These are phyloP conservation scores for Peniophora sp. DNA, from an alignment of 1,284 basidiomycete genomes.

Conservation along the genomic window DNA sequence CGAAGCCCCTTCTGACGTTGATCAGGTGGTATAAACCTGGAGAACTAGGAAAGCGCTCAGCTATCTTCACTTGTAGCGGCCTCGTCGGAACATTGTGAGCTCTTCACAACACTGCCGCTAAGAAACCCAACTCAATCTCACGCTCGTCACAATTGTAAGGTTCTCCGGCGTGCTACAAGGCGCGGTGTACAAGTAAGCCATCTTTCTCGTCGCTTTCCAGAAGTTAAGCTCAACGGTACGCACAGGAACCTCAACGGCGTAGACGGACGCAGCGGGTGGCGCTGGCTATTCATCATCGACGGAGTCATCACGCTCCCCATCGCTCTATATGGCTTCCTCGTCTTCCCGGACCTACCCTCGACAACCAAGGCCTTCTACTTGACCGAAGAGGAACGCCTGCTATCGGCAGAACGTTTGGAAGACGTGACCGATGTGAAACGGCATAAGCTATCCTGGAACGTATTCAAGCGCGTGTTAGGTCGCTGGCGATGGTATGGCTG, in stretches of 20 bases:
- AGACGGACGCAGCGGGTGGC: slow-evolving; percentile 56
- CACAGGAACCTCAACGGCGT: slow-evolving; percentile 50
- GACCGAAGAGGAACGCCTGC: slow-evolving; percentile 43
- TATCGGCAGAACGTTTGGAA: slow-evolving; percentile 44
- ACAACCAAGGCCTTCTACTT: slow-evolving; percentile 64
- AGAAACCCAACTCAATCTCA: background rate
- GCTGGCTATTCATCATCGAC: slow-evolving; percentile 74
- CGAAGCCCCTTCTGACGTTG: background rate
- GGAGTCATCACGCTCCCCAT: slow-evolving; percentile 68
- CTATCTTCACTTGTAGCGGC: slow-evolving; percentile 65
- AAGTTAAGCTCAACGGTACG: background rate
- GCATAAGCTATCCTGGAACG: slow-evolving; percentile 38
- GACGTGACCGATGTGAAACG: slow-evolving; percentile 26
- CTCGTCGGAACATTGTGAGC: slow-evolving; percentile 55
- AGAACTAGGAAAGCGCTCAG: slow-evolving; percentile 65
- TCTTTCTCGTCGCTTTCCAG: background rate
- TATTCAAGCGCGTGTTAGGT: slow-evolving; percentile 45
- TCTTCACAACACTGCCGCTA: background rate
- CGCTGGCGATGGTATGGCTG: slow-evolving; percentile 68
- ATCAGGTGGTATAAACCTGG: slow-evolving; percentile 59
- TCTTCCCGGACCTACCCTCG: slow-evolving; percentile 66
- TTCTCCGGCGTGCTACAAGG: slow-evolving; percentile 71
- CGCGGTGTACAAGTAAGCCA: slow-evolving; percentile 45
- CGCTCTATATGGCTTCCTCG: slow-evolving; percentile 62
- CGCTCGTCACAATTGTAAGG: slow-evolving; percentile 20